Evolutionary conservation across 495 filamentous ascomycete genomes (phyloP), one percentile per base, ranked within the genome.

Genomic region (Chlorociboria aeruginascens): DNA sequence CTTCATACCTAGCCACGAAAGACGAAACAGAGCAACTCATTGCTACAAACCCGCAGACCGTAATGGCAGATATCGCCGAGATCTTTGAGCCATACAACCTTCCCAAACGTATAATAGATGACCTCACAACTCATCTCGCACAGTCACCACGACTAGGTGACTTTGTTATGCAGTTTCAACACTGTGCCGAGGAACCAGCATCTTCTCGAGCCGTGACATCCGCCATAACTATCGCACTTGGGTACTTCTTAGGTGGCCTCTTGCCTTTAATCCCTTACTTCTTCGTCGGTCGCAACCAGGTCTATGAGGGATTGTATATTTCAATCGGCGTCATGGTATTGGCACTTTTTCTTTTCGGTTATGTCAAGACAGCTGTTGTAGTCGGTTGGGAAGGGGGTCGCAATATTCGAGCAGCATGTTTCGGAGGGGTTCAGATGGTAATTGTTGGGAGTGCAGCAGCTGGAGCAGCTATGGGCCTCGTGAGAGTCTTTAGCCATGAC

Each of bases 251-350:
- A 43, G 85, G 83, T 25, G 85, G 85, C 1, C 71, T 84, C 20
- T 63, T 88, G 0, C 83, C 83, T 9, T 62, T 89, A 7, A 57
- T 86, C n/a, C 85, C 84, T 3, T 89, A 89, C 59, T 81, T 89
- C 56, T 83, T 82, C 50, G 78, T 86, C 32, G 66, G 67, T 0
- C 63, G 63, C 9, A 31, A 63, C 2, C 62, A 74, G n/a, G 78
- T 84, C 1, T 68, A 71, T 43, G 40, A 69, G 12, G 85, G 80
- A 16, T 61, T 90, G 55, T 66, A 66, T 16, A 82, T 79, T 72
- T 85, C 81, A 35, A 83, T 88, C 40, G 69, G 64, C 0, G 73
- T 83, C 2, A 88, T 86, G 74, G 71, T 73, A 7, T 47, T 84
- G 16, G 79, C 83, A 0, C 59, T 90, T 45, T 86, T 87, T 55